Base-by-base conservation (phyloP, 2,329 filamentous ascomycete genomes). In the Fusarium annulatum region DNA sequence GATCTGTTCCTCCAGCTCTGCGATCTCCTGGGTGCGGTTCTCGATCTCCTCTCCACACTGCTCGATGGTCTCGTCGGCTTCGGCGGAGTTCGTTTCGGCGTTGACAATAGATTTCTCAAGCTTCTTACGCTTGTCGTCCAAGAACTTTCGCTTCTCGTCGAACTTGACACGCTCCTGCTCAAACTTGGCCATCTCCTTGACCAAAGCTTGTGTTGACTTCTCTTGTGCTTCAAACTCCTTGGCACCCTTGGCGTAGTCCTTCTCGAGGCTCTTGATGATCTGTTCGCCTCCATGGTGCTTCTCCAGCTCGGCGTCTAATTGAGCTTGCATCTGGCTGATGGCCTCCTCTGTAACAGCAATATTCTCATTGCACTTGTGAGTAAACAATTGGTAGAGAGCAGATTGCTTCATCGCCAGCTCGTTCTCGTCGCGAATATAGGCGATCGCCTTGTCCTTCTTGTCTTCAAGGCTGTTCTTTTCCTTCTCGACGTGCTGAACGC, bases 91-190 rank as follows among this genome's bases (percentile, higher is more conserved):
- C 65, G 92, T 91, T 72, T 94, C 93, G 67, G 94, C 94, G 51
- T 91, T 92, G 61, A 91, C 87, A 69, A 96, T 93, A 0, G 92
- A 89, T 85, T 97, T 98, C 75, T 98, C 94, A 19, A 97, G 88
- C 84, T 99, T 99, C 86, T 96, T 97, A 77, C 94, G 92, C 85
- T 99, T 99, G 79, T 92, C 92, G 5, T 89, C 86, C 74, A 99
- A 84, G 82, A 98, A 98, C 81, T 99, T 99, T 81, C 93, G 92
- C 86, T 98, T 98, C 83, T 99, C 97, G 74, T 98, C 96, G 75
- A 97, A 95, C 80, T 99, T 99, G 83, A 99, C 96, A 28, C 92
- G 92, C 80, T 98, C 96, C 80, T 98, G 97, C 79, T 99, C 97
- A 71, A 97, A 95, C 80, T 95, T 96, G 49, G 94, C 91, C 84